Evolutionary conservation across 1,284 basidiomycete species (phyloP), one percentile per base, ranked within the genome.

Genomic region (Cerrena zonata): DNA sequence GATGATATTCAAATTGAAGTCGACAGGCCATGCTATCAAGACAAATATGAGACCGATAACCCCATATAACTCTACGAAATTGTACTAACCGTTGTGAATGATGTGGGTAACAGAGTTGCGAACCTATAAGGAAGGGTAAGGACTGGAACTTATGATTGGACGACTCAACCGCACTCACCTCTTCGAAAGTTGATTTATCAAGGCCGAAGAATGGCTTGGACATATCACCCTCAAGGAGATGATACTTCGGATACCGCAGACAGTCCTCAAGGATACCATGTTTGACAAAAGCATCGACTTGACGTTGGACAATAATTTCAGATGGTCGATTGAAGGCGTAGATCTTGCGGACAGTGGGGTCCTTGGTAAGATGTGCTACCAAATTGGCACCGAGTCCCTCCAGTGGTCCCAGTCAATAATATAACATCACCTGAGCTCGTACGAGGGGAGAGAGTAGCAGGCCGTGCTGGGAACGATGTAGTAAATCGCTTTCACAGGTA

Each of bases 321-420:
- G 24, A 22, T 18, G 30, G 21, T 19, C 53, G 46, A 23, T 55
- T 55, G 26, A 55, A 40, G 10, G 53, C 53, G 45, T 49, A 55
- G 11, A 55, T 41, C 45, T 48, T 49, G 18, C 25, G 34, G 2
- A 55, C 15, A 69, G 68, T 30, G 78, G 73, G 71, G 68, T 79
- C 62, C 80, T 79, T 72, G 75, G 62, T 34, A 11, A 51, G 24
- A n/a, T 51, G 49, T 12, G 49, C 45, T 12, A 51, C 22, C 3
- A 52, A 38, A 39, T 47, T 46, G 36, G 30, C 37, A 4, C 49
- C 43, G n/a, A 47, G 40, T n/a, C 45, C 37, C n/a, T 4, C 49
- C 43, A 3, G 44, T 51, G 22, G 49, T 47, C 7, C 43, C 44
- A 3, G 43, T 45, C 5, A 51, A n/a, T 10, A 47, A 24, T 3